Percentiles rank a stretch among this genome's conserved stretches.
phyloP scores from a whole-genome alignment of 1,284 basidiomycete genomes.

The Tilletia caries region DNA sequence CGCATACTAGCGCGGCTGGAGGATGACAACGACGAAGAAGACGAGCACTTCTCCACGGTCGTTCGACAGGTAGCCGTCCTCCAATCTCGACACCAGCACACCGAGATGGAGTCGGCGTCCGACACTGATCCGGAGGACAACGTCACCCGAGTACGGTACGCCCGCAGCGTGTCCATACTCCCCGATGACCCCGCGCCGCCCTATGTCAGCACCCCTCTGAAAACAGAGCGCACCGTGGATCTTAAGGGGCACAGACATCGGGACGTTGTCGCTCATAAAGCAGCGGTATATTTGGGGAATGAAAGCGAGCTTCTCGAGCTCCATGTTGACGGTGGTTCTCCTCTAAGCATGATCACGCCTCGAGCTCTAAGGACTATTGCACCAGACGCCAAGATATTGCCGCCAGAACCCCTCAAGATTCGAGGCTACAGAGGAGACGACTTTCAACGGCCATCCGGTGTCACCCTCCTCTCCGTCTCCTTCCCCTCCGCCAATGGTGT shows the following conservation, averaged over 20 bases:
- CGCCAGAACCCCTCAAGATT: neutral
- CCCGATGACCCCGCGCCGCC: neutral
- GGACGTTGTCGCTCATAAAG: neutral
- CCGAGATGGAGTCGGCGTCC: neutral
- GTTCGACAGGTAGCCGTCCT: neutral
- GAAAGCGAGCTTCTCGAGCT: neutral
- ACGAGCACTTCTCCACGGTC: neutral
- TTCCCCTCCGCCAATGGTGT: neutral
- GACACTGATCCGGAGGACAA: neutral
- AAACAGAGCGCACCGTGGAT: too few relatives aligned
- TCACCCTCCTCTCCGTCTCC: neutral
- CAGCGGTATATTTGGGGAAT: neutral
- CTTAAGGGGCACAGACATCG: neutral
- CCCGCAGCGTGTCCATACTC: neutral
- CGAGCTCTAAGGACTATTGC: neutral
- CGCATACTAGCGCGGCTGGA: neutral
- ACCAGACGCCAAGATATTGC: neutral
- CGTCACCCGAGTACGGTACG: neutral
- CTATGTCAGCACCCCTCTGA: too few relatives aligned
- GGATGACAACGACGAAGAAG: neutral
- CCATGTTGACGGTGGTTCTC: neutral
- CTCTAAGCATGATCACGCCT: neutral
- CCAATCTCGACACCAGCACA: too few relatives aligned
- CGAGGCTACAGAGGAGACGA: neutral
- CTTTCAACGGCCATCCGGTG: neutral